phyloP scores from a whole-genome alignment of 108 stramenopile species.

The Skeletonema potamos region DNA sequence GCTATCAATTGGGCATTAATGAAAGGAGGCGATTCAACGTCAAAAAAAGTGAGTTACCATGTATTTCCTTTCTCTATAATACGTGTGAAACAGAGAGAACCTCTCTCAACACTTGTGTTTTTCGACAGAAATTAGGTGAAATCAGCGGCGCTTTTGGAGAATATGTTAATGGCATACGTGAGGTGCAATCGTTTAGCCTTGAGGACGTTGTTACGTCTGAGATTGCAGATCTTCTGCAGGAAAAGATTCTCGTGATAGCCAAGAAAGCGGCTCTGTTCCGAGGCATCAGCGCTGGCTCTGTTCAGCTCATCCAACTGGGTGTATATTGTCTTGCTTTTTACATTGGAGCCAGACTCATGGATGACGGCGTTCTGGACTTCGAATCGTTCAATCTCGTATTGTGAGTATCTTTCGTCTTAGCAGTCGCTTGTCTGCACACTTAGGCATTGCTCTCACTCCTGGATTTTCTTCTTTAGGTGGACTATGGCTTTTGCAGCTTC shows the following conservation, averaged over 20 bases:
- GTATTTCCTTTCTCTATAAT: background rate
- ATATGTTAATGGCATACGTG: conserved; percentile 59
- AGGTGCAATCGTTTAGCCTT: conserved; percentile 56
- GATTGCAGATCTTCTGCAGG: conserved; percentile 23
- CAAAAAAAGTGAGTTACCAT: conserved; percentile 2
- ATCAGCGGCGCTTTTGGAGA: conserved; percentile 41
- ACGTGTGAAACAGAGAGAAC: too few species aligned
- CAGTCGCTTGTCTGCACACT: too few species aligned
- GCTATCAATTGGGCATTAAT: conserved; percentile 39
- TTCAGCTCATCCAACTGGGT: conserved; percentile 35
- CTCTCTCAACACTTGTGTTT: background rate
- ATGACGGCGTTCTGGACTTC: conserved; percentile 16
- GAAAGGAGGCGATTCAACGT: conserved; percentile 39
- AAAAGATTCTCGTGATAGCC: conserved; percentile 6
- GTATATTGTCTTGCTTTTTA: conserved; percentile 44
- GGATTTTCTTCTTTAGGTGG: background rate
- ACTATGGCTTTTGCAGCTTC: conserved; percentile 37
- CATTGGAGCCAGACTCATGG: conserved; percentile 28
- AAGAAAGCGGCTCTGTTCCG: conserved; percentile 28
- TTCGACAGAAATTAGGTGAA: conserved; percentile 15
- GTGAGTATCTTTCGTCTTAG: background rate
- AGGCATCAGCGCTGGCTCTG: conserved; percentile 30
- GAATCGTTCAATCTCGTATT: conserved; percentile 28
- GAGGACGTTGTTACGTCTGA: conserved; percentile 26
- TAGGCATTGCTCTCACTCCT: too few species aligned